Percentiles rank a stretch among this genome's conserved stretches.
Conservation (phyloP, 495 filamentous ascomycete species). For the Durotheca rogersii region DNA sequence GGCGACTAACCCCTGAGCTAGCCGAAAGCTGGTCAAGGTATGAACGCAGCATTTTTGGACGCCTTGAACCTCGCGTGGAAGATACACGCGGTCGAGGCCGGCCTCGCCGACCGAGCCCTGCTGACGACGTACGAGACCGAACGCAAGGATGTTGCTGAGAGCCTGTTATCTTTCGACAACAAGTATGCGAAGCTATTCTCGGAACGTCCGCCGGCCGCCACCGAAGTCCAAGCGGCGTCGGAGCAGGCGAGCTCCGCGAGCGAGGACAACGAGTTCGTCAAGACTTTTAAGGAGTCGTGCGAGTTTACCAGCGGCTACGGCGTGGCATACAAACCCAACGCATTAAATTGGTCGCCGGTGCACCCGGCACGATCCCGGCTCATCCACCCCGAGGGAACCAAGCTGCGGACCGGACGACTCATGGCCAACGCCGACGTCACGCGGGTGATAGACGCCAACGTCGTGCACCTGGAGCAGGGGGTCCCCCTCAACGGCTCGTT, state of each 20-base stretch:
- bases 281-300: conserved; percentile 69
- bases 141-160: conserved; percentile 67
- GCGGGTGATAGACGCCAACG: conserved; percentile 79
- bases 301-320: conserved; percentile 72
- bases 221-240: conserved; percentile 49
- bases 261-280: conserved; percentile 67
- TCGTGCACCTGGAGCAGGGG: conserved; percentile 84
- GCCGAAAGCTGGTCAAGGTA: conserved; percentile 82
- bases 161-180: conserved; percentile 71
- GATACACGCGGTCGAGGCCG: conserved; percentile 67
- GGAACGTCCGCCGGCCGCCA: conserved; percentile 55
- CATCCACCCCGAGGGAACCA: conserved; percentile 62
- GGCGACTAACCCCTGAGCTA: conserved; percentile 23
- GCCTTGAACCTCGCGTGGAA: conserved; percentile 85
- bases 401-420: conserved; percentile 66
- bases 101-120: conserved; percentile 56
- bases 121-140: conserved; percentile 74
- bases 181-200: conserved; percentile 69
- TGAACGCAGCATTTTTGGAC: conserved; percentile 84
- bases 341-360: conserved; percentile 61
- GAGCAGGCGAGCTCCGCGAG: conserved; percentile 24
- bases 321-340: conserved; percentile 63
- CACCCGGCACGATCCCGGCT: conserved; percentile 71
- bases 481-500: conserved; percentile 85
- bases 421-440: conserved; percentile 77